These are phyloP conservation scores for Penicillium sp. DNA, from an alignment of 2,329 filamentous ascomycete species.

Conservation along the genomic window DNA sequence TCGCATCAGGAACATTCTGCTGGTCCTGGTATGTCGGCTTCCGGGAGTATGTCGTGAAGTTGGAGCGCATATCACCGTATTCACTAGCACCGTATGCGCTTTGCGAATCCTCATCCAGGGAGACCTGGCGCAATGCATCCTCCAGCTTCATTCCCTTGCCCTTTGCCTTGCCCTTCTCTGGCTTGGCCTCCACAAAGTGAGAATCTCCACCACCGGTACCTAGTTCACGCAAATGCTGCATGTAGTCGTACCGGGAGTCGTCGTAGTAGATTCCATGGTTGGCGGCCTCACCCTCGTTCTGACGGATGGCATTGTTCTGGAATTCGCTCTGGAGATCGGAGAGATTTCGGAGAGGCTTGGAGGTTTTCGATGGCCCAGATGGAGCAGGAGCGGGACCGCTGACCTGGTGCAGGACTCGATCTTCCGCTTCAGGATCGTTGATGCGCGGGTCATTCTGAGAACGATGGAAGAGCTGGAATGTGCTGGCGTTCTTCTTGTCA, in stretches of 20 bases:
- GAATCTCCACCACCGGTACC: slow-evolving; percentile 67
- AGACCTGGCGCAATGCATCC: slow-evolving; percentile 69
- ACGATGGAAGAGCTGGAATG: slow-evolving; percentile 91
- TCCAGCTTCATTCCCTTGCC: slow-evolving; percentile 75
- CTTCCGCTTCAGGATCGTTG: slow-evolving; percentile 82
- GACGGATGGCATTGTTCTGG: slow-evolving; percentile 66
- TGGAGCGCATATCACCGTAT: slow-evolving; percentile 42
- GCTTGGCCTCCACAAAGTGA: slow-evolving; percentile 73
- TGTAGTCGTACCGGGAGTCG: slow-evolving; percentile 96
- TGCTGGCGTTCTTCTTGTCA: slow-evolving; percentile 88
- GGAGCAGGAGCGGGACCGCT: slow-evolving; percentile 36
- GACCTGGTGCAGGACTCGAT: slow-evolving; percentile 82
- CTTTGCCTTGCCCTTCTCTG: slow-evolving; percentile 67
- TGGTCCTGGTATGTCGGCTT: slow-evolving; percentile 84
- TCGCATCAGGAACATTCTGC: slow-evolving; percentile 86
- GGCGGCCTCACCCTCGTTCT: slow-evolving; percentile 94
- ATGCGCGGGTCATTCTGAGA: slow-evolving; percentile 97
- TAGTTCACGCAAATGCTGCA: slow-evolving; percentile 97
- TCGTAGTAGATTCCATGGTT: slow-evolving; percentile 93
- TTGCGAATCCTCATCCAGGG: slow-evolving; percentile 42
- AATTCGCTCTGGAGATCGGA: slow-evolving; percentile 75
- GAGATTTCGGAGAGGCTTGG: slow-evolving; percentile 58
- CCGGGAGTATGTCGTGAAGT: slow-evolving; percentile 71
- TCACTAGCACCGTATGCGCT: slow-evolving; percentile 36
- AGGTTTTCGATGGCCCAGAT: slow-evolving; percentile 31